phyloP scores from a whole-genome alignment of 106 monocot species.

The Vanilla planifolia region DNA sequence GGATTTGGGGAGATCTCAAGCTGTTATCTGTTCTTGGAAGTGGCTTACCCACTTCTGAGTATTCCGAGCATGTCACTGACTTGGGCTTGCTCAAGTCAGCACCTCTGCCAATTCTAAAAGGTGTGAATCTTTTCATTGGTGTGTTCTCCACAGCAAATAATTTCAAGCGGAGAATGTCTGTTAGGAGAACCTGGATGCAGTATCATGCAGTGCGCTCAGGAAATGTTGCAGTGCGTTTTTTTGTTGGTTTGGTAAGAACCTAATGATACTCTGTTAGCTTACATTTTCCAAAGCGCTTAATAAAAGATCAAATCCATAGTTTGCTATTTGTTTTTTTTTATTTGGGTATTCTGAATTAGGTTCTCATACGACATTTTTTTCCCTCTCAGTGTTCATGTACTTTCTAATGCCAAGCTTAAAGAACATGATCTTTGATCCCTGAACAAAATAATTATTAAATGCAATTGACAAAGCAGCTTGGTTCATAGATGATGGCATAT shows the following conservation, averaged over 20 bases:
- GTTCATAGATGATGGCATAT: no score
- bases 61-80: slow-evolving; percentile 63
- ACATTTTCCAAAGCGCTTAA: not conserved
- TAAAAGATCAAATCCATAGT: not conserved
- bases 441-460: no score
- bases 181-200: slow-evolving; percentile 97
- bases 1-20: slow-evolving; percentile 77
- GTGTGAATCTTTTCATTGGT: slow-evolving; percentile 67
- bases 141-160: slow-evolving; percentile 94
- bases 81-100: slow-evolving; percentile 59
- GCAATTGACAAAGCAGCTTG: no score
- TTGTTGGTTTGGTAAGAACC: slow-evolving; percentile 84
- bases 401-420: no score
- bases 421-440: no score
- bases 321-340: no score
- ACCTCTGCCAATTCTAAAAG: slow-evolving; percentile 38
- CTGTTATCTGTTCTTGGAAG: slow-evolving; percentile 75
- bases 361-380: no score
- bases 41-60: slow-evolving; percentile 91
- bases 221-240: slow-evolving; percentile 72
- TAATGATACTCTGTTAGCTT: not conserved
- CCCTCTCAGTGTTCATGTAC: no score
- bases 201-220: slow-evolving; percentile 69
- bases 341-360: no score
- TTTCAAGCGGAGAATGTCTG: slow-evolving; percentile 91